phyloP scores from a whole-genome alignment of 495 filamentous ascomycete genomes.

The Paragyromitra xinjiangensis region DNA sequence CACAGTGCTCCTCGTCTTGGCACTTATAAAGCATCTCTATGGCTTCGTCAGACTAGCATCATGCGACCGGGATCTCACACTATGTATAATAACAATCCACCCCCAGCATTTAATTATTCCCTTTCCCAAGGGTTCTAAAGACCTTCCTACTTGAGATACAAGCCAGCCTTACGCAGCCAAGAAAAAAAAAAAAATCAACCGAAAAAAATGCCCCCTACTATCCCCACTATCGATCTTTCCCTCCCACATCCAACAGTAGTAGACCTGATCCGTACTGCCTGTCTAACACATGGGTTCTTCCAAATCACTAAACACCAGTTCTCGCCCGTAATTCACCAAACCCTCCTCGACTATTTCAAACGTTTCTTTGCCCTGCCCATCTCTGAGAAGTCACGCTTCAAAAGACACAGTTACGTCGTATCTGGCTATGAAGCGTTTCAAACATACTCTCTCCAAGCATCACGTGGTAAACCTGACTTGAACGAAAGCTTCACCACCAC shows the following conservation, averaged over 20 bases:
- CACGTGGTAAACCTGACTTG: slow-evolving; percentile 24
- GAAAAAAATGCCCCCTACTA: slow-evolving; percentile 30
- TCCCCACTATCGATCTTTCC: slow-evolving; percentile 39
- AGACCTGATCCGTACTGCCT: slow-evolving; percentile 41
- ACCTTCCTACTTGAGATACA: slow-evolving; percentile 46
- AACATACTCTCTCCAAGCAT: slow-evolving; percentile 31
- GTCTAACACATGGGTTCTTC: slow-evolving; percentile 40
- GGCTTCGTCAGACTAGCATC: slow-evolving; percentile 20
- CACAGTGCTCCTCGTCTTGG: slow-evolving; percentile 23
- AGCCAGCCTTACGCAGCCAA: slow-evolving; percentile 36
- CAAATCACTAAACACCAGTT: slow-evolving; percentile 23
- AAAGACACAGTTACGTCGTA: neutral
- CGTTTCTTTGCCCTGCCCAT: slow-evolving; percentile 24
- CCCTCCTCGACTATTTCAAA: slow-evolving; percentile 22
- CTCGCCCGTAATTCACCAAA: neutral
- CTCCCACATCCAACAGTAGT: slow-evolving; percentile 30
- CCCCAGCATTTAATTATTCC: slow-evolving; percentile 20
- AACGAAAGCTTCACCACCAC: slow-evolving; percentile 33
- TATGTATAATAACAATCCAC: slow-evolving; percentile 16
- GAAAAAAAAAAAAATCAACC: neutral
- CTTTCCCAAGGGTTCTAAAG: slow-evolving; percentile 18
- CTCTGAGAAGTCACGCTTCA: slow-evolving; percentile 24
- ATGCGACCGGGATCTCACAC: slow-evolving; percentile 23
- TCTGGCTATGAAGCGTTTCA: slow-evolving; percentile 37
- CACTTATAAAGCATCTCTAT: slow-evolving; percentile 40